Conservation (phyloP, 2,329 filamentous ascomycete species). For the Penicillium sp. region DNA sequence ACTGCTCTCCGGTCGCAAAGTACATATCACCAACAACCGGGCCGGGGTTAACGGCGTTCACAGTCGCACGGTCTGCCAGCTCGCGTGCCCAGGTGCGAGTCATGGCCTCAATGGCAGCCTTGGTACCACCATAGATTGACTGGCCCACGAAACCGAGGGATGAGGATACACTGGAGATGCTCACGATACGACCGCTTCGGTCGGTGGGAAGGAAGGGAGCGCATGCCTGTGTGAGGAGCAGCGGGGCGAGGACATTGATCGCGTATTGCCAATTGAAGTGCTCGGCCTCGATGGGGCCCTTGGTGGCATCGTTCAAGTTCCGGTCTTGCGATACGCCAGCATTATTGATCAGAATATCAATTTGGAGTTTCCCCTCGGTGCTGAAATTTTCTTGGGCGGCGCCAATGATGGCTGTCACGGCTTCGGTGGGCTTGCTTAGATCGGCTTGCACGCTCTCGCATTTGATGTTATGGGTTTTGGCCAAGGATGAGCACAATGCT, state of each 20-base stretch:
- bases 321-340: conserved; percentile 60
- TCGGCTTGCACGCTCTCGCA: conserved; percentile 68
- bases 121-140: conserved; percentile 63
- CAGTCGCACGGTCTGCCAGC: conserved; percentile 59
- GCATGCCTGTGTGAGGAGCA: conserved; percentile 73
- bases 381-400: conserved; percentile 60
- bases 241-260: conserved; percentile 77
- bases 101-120: conserved; percentile 67
- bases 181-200: conserved; percentile 64
- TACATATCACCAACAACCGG: conserved; percentile 69
- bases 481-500: conserved; percentile 57
- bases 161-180: conserved; percentile 58
- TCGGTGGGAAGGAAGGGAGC: conserved; percentile 67
- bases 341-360: conserved; percentile 88
- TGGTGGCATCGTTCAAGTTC: conserved; percentile 61
- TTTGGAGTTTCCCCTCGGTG: conserved; percentile 53
- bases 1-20: conserved; percentile 53
- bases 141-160: conserved; percentile 58
- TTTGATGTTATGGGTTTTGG: conserved; percentile 56
- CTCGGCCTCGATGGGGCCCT: conserved; percentile 57
- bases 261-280: conserved; percentile 72
- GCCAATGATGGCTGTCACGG: conserved; percentile 55
- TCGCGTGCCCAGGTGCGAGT: conserved; percentile 67
- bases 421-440: conserved; percentile 61
- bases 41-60: conserved; percentile 65